phyloP scores from a whole-genome alignment of 257 asterid species.

The Solanum dulcamara region DNA sequence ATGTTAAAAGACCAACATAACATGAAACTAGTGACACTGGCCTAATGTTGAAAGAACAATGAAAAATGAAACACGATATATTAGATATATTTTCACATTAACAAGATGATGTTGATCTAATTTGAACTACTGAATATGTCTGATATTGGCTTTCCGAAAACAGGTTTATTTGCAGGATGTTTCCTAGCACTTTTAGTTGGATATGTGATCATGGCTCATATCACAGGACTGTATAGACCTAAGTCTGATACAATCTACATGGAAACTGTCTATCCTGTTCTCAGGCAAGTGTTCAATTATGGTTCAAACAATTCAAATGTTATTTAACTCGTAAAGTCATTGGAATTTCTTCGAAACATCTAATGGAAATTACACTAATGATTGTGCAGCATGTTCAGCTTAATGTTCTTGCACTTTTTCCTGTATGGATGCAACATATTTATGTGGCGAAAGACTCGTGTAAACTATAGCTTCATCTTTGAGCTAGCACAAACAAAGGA shows the following conservation, averaged over 20 bases:
- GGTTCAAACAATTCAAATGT: background rate
- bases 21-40: background rate
- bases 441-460: constrained; percentile 80
- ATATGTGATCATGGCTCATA: constrained; percentile 68
- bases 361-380: background rate
- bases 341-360: background rate
- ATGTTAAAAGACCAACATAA: background rate
- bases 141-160: background rate
- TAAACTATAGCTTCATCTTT: constrained; percentile 80
- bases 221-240: constrained; percentile 59
- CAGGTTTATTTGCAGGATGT: constrained; percentile 80
- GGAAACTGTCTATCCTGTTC: constrained; percentile 87
- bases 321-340: background rate
- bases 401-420: constrained; percentile 67
- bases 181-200: constrained; percentile 69
- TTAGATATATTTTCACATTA: background rate
- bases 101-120: background rate
- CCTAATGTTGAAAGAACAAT: background rate
- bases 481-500: constrained; percentile 57
- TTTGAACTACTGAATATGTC: background rate
- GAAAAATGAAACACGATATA: background rate
- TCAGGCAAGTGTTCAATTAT: constrained; percentile 46
- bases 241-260: constrained; percentile 55
- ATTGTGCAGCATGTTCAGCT: constrained; percentile 82
- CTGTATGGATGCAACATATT: constrained; percentile 84